Base-by-base conservation (phyloP, 2,329 filamentous ascomycete genomes). In the Colletotrichum echinochloae region DNA sequence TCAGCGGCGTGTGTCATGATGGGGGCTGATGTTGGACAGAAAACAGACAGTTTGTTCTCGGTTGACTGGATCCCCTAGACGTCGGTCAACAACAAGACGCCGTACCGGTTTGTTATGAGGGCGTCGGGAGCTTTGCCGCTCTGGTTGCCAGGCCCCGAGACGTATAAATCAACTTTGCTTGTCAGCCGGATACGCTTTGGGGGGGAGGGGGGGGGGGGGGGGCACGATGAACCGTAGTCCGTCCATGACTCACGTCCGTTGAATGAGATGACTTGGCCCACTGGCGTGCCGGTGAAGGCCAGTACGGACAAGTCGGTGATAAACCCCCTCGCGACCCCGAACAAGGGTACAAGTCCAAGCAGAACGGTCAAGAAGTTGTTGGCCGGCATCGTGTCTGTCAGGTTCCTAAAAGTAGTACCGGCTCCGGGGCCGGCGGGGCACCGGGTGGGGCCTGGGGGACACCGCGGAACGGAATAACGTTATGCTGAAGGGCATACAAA, bases 51-150 rank as follows among this genome's bases (percentile, higher is more conserved):
- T 39, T 65, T 72, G 61, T 73, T 74, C 39, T 72, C 64, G 0
- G 37, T 41, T 12, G 71, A 76, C 75, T 78, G 81, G 62, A 83
- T 78, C 66, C 80, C 79, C 39, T 77, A 78, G 60, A 83, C 76
- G 65, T 83, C 81, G 52, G 81, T 75, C 6, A 83, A 51, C 14
- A 62, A 23, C 20, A 71, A 33, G n/a, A 71, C 52, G 2, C 64
- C 68, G 11, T 46, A 39, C 1, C 37, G 63, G 2, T 44, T 66
- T 12, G 20, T 26, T 26, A n/a, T 6, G 7, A 14, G n/a, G 2
- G 59, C 2, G 5, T 35, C 35, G 5, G 35, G 44, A 1, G 30
- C 49, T 14, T 46, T 65, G 8, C n/a, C 28, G 28, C 28, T 64
- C 18, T 63, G 52, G 7, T 68, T 65, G 5, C 55, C 39, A 9